Evolutionary conservation across 257 asterid genomes (phyloP), one percentile per base, ranked within the genome.

Genomic region (Nicotiana sylvestris): DNA sequence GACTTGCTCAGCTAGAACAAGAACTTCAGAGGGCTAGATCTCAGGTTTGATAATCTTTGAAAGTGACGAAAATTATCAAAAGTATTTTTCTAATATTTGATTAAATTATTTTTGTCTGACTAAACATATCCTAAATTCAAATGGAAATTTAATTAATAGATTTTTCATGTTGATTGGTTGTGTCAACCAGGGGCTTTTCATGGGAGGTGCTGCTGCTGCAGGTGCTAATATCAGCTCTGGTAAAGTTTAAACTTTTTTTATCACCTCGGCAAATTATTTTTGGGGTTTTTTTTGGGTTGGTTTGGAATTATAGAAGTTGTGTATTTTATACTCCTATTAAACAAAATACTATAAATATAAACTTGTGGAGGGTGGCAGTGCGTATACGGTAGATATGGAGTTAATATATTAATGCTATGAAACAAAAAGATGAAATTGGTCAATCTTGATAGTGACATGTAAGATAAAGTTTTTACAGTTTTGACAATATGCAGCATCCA

Each of bases 1-100:
- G 91, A 93, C 97, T 95, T 32, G 81, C 96, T 83, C 99, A 95
- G 87, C 88, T 95, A 65, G 99, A 95, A 80, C 99, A 95, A 89
- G 98, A 95, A 66, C 97, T 95, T 85, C 97, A 92, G 69, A 86
- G 96, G 90, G 93, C 97, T 66, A 91, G 98, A 78, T 90, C 98
- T 77, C 99, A 95, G 99, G 99, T 92, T 69, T 76, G 86, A 85
- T 27, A 4, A 64, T 70, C 5, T 72, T 29, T 29, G 30, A 29
- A 29, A 1, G 30, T 29, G n/a, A 53, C 17, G 5, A 16, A 25
- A 61, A 4, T 64, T 64, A 25, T 25, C 12, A 62, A 27, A 12
- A 62, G 1, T n/a, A 21, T 61, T 25, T 29, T 65, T 13, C 11
- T 62, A 30, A 65, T 30, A 30, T 65, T 30, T 30, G 2, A 30